Conservation (phyloP, 2,329 filamentous ascomycete species). For the Sordariomycetes sp. region DNA sequence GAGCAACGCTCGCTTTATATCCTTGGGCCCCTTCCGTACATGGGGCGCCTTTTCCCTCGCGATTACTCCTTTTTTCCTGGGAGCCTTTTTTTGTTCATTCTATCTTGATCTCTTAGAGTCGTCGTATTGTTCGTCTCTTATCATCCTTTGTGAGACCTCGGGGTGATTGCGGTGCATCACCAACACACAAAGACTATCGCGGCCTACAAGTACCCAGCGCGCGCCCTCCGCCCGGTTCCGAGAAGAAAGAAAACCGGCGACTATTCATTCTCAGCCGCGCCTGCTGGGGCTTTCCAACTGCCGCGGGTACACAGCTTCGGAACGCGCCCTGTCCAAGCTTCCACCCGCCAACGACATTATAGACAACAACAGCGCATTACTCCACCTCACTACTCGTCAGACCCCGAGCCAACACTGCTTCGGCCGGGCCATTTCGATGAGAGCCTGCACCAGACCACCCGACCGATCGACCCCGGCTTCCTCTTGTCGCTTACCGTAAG, state of each 20-base stretch:
- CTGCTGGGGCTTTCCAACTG: not conserved
- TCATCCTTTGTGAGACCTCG: not conserved
- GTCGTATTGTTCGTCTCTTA: not conserved
- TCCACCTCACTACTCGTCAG: not conserved
- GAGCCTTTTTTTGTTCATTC: not conserved
- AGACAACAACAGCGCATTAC: not conserved
- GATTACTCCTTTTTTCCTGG: not conserved
- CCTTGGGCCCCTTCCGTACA: not conserved
- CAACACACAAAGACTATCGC: not conserved
- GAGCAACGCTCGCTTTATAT: not conserved
- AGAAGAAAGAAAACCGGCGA: not conserved
- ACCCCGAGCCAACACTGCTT: not conserved
- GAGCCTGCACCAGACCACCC: not conserved
- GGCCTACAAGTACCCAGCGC: not conserved
- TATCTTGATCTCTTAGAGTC: not conserved
- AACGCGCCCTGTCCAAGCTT: not conserved
- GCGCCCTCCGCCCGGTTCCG: not conserved
- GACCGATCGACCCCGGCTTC: not conserved
- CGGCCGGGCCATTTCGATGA: not conserved
- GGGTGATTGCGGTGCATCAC: not conserved
- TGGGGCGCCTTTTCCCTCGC: not conserved
- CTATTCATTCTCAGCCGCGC: not conserved
- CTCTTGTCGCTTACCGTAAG: not conserved
- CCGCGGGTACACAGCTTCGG: not conserved
- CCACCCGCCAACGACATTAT: not conserved